Conservation (phyloP, 179 eudicot species). For the Camellia oleifera region DNA sequence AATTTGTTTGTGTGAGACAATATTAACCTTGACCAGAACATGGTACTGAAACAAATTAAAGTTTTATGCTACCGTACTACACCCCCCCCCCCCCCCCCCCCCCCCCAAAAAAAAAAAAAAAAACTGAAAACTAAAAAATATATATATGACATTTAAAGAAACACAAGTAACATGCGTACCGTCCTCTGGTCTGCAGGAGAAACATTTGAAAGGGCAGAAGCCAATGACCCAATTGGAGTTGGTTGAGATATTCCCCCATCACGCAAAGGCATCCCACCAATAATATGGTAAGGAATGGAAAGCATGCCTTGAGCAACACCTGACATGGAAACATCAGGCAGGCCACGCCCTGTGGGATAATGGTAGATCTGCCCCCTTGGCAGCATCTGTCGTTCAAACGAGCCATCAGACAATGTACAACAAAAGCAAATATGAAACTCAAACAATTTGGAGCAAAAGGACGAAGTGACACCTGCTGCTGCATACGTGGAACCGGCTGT, state of each 20-base stretch:
- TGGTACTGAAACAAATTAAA: neutral
- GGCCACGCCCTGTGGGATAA: conserved; percentile 39
- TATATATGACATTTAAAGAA: neutral
- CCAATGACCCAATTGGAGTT: conserved; percentile 48
- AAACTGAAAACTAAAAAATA: too few species aligned
- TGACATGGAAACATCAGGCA: conserved; percentile 40
- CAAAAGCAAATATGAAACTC: neutral
- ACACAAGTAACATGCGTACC: conserved; percentile 26
- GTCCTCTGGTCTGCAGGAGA: conserved; percentile 50
- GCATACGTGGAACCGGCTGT: conserved; percentile 43
- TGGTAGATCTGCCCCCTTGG: conserved; percentile 49
- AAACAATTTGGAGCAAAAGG: conserved; percentile 1
- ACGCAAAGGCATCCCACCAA: conserved; percentile 39
- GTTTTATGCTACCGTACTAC: neutral
- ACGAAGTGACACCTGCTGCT: conserved; percentile 39
- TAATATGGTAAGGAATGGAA: conserved; percentile 43
- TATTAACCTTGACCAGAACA: neutral
- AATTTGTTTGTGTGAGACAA: neutral
- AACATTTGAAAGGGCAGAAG: conserved; percentile 53
- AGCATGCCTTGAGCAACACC: conserved; percentile 43
- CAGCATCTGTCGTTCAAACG: conserved; percentile 32
- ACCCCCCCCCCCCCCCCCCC: neutral
- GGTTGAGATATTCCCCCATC: conserved; percentile 40
- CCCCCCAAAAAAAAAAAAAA: neutral
- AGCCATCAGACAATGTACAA: neutral